A percentile compares a stretch with the other conserved stretches of the same genome.
These are phyloP conservation scores for Chalciporus piperatoides DNA, from an alignment of 1,284 basidiomycete genomes.

Conservation along the genomic window DNA sequence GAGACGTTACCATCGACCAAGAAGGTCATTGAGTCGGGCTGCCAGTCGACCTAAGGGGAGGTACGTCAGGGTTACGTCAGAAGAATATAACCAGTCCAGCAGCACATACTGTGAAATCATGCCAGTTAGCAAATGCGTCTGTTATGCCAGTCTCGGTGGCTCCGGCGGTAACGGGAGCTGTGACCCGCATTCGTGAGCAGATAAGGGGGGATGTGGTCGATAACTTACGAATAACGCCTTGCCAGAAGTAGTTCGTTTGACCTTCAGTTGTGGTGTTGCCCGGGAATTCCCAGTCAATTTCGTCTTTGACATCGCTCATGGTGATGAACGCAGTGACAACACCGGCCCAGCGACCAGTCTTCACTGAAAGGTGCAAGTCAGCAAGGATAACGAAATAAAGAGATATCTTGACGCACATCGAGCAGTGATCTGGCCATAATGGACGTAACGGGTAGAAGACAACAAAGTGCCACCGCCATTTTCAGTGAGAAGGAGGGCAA, in stretches of 20 bases:
- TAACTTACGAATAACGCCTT: conserved; percentile 66
- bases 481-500: conserved; percentile 64
- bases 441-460: conserved; percentile 75
- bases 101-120: conserved; percentile 65
- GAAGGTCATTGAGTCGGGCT: conserved; percentile 63
- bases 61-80: not conserved
- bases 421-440: conserved; percentile 77
- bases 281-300: conserved; percentile 85
- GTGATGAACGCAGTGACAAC: conserved; percentile 83
- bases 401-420: conserved; percentile 42
- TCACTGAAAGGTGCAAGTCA: conserved; percentile 42
- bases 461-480: conserved; percentile 70
- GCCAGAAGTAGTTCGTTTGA: conserved; percentile 80
- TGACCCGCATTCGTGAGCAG: not conserved
- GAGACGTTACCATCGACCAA: conserved; percentile 67
- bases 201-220: not conserved
- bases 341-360: conserved; percentile 67
- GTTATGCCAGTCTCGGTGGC: conserved; percentile 43
- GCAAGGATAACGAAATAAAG: not conserved
- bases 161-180: conserved; percentile 46
- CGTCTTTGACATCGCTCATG: conserved; percentile 82
- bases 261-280: conserved; percentile 56
- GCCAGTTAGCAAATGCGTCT: conserved; percentile 68
- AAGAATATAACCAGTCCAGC: not conserved
- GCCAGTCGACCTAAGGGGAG: conserved; percentile 67